Conservation (phyloP, 2,329 filamentous ascomycete species). For the Grosmannia serpens region DNA sequence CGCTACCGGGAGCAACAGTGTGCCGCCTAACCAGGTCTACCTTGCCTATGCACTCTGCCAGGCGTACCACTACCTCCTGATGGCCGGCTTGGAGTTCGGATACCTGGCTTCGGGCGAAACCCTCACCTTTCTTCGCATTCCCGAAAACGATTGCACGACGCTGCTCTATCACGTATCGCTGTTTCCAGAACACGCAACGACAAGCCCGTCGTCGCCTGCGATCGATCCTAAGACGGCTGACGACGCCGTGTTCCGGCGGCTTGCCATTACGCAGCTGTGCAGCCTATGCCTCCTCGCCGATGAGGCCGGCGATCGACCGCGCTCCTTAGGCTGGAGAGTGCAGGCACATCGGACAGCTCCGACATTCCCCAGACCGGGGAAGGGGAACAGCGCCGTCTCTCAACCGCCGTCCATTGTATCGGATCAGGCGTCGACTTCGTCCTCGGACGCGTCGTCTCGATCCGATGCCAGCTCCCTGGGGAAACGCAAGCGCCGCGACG, state of each 20-base stretch:
- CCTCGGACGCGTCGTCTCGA: background rate
- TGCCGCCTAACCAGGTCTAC: background rate
- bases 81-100: background rate
- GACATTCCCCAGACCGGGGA: background rate
- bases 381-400: background rate
- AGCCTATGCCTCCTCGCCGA: background rate
- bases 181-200: background rate
- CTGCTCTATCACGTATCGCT: background rate
- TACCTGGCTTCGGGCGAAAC: slow-evolving; percentile 1
- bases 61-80: background rate
- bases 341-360: background rate
- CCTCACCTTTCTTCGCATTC: background rate
- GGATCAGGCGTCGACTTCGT: background rate
- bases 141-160: background rate
- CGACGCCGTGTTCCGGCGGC: background rate
- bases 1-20: no score
- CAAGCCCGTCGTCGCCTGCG: background rate
- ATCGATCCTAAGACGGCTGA: background rate
- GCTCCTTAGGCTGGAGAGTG: background rate
- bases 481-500: background rate
- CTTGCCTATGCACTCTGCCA: background rate
- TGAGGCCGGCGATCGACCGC: background rate
- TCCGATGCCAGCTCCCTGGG: background rate
- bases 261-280: background rate
- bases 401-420: background rate